A percentile compares a stretch with the other conserved stretches of the same genome.
Evolutionary conservation across 495 filamentous ascomycete genomes (phyloP).

Genomic region (Tuber umbilicatum): DNA sequence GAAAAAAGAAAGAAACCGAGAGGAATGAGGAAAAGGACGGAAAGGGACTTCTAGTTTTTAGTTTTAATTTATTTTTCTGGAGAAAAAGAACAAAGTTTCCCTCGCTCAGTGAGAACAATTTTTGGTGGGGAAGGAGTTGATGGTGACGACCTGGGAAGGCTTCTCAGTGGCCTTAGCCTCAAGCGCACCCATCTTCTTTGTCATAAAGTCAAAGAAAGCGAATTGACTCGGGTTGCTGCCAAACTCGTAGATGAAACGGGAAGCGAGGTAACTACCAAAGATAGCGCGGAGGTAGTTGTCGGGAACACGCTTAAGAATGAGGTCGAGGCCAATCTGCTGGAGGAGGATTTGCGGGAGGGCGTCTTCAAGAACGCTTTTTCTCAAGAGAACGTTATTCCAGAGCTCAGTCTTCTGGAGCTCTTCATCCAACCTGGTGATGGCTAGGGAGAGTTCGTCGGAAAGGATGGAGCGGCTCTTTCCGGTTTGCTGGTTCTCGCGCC

Average conservation of each 20-base stretch:
- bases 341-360: slow-evolving; percentile 78
- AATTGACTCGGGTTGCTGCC: slow-evolving; percentile 91
- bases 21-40: background rate
- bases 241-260: slow-evolving; percentile 89
- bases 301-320: slow-evolving; percentile 78
- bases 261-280: slow-evolving; percentile 91
- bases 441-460: slow-evolving; percentile 77
- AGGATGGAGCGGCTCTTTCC: slow-evolving; percentile 71
- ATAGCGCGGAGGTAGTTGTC: slow-evolving; percentile 89
- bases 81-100: background rate
- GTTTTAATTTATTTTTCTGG: background rate
- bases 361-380: slow-evolving; percentile 70
- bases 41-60: background rate
- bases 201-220: slow-evolving; percentile 85
- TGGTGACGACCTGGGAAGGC: background rate
- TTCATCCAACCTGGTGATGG: slow-evolving; percentile 91
- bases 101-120: background rate
- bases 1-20: background rate
- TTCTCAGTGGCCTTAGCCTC: background rate
- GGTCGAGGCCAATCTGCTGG: slow-evolving; percentile 82
- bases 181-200: slow-evolving; percentile 27
- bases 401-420: slow-evolving; percentile 87
- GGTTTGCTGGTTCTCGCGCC: slow-evolving; percentile 82
- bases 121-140: background rate
- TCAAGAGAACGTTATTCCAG: slow-evolving; percentile 75